These are phyloP conservation scores for Kurtzmaniella quercitrusa DNA, from an alignment of 1,139 yeast species.

Conservation along the genomic window DNA sequence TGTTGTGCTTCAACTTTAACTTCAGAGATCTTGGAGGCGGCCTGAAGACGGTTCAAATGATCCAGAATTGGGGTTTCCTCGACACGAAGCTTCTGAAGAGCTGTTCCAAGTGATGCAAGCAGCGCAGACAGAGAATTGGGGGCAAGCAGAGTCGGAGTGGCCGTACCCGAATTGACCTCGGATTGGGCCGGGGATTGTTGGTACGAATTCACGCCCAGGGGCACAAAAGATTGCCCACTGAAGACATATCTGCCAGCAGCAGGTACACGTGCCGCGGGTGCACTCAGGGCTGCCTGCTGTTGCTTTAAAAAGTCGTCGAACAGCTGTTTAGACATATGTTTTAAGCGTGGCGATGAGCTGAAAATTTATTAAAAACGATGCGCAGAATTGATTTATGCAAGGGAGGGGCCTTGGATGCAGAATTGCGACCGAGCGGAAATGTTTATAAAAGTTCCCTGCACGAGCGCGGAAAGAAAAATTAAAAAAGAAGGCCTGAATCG, in stretches of 20 bases:
- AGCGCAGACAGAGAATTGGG: conserved; percentile 60
- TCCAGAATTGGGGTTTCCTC: conserved; percentile 67
- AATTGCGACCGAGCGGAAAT: background rate
- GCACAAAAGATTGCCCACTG: conserved; percentile 7
- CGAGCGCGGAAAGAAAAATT: no score
- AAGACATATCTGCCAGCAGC: conserved; percentile 4
- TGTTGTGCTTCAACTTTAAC: conserved; percentile 58
- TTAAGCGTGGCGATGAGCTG: background rate
- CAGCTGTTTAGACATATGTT: conserved; percentile 18
- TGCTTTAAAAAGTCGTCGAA: conserved; percentile 33
- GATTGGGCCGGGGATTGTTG: conserved; percentile 31
- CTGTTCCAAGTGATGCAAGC: conserved; percentile 63
- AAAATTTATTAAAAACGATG: background rate
- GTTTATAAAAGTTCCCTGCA: no score
- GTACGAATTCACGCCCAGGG: conserved; percentile 7
- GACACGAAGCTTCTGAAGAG: conserved; percentile 57
- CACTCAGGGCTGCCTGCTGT: conserved; percentile 16
- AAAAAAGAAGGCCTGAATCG: no score
- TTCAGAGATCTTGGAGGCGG: conserved; percentile 58
- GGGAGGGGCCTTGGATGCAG: background rate
- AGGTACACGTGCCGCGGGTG: conserved; percentile 3
- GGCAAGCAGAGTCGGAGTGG: conserved; percentile 35
- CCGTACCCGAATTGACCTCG: conserved; percentile 38
- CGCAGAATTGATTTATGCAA: background rate
- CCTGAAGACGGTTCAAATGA: conserved; percentile 51